These are phyloP conservation scores for Scutellaria galericulata DNA, from an alignment of 257 asterid species.

Conservation along the genomic window DNA sequence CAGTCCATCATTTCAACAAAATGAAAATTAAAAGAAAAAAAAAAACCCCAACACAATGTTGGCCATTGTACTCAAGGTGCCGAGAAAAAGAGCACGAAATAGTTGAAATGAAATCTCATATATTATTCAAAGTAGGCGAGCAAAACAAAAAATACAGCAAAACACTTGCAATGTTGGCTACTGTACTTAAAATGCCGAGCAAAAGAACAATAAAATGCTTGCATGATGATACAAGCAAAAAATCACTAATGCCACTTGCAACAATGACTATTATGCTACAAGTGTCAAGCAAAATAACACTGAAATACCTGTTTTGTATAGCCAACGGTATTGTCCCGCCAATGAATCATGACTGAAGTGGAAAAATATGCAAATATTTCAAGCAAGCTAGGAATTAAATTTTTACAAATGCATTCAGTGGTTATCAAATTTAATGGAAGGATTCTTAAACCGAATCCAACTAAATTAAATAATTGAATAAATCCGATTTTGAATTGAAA, in stretches of 20 bases:
- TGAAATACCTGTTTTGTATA: neutral
- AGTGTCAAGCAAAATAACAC: neutral
- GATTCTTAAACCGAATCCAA: neutral
- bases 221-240: neutral
- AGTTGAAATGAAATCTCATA: neutral
- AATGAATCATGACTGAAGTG: neutral
- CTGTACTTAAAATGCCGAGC: neutral
- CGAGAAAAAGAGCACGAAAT: slow-evolving; percentile 8
- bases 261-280: neutral
- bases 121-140: neutral
- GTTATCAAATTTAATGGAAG: neutral
- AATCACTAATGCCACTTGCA: neutral
- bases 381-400: slow-evolving; percentile 1
- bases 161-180: neutral
- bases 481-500: neutral
- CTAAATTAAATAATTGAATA: neutral
- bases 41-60: neutral
- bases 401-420: neutral
- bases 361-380: neutral
- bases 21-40: neutral
- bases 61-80: neutral
- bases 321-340: neutral
- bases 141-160: neutral
- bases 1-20: slow-evolving; percentile 13
- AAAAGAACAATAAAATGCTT: slow-evolving; percentile 3